These are phyloP conservation scores for Endotrypanum monterogeii DNA, from an alignment of 208 protist species.

Conservation along the genomic window DNA sequence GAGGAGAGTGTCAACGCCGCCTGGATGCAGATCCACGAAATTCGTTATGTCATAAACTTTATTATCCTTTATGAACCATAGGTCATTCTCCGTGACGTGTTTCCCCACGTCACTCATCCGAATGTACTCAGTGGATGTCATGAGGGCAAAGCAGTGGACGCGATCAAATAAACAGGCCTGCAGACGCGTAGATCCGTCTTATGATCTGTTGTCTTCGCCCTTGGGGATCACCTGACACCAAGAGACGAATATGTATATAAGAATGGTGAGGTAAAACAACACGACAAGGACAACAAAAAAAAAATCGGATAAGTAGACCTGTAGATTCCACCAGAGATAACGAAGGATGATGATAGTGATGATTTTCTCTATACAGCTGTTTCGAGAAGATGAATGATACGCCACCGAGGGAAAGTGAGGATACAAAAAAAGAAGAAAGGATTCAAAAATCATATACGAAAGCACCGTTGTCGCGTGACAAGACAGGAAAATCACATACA, in stretches of 20 bases:
- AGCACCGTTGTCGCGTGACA: neutral
- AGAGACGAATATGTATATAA: too few relatives aligned
- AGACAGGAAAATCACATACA: neutral
- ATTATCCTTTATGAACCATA: slow-evolving; percentile 86
- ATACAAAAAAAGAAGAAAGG: neutral
- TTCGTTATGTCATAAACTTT: slow-evolving; percentile 89
- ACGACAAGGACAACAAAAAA: neutral
- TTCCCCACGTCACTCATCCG: slow-evolving; percentile 62
- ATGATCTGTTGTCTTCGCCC: neutral
- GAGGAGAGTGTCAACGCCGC: slow-evolving; percentile 84
- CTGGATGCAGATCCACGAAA: slow-evolving; percentile 91
- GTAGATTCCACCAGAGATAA: too few relatives aligned
- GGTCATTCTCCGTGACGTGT: slow-evolving; percentile 63
- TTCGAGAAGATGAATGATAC: neutral
- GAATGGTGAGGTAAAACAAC: too few relatives aligned
- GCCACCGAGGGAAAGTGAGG: neutral
- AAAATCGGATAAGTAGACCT: neutral
- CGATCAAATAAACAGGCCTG: neutral
- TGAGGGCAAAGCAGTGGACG: neutral
- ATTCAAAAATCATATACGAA: neutral
- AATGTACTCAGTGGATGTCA: slow-evolving; percentile 35
- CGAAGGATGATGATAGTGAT: neutral
- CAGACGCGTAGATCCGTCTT: neutral
- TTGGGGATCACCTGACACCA: neutral
- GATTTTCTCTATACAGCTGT: neutral